Conservation (phyloP, 2,329 filamentous ascomycete genomes). For the Hypoxylon sp. region DNA sequence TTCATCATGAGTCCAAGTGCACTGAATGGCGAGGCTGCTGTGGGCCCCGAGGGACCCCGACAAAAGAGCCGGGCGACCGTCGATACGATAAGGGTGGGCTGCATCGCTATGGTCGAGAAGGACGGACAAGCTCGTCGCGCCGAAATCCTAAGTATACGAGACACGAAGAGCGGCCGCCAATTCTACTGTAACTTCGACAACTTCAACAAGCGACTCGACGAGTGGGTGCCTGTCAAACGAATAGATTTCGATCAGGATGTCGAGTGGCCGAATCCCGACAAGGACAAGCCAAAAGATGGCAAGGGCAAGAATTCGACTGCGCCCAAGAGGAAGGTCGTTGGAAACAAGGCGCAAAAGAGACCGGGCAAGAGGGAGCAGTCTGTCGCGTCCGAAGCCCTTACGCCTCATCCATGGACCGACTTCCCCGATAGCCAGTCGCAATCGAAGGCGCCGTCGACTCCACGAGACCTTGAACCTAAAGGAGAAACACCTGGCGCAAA, state of each 20-base stretch:
- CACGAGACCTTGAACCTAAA: constrained; percentile 63
- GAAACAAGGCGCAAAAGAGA: constrained; percentile 72
- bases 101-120: constrained; percentile 73
- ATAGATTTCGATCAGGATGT: constrained; percentile 93
- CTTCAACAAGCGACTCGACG: constrained; percentile 89
- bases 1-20: constrained; percentile 69
- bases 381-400: constrained; percentile 66
- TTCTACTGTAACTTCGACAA: constrained; percentile 99
- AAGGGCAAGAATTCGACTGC: constrained; percentile 81
- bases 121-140: constrained; percentile 91
- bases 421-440: constrained; percentile 64
- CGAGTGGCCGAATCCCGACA: constrained; percentile 95
- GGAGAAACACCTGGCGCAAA: constrained; percentile 62
- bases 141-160: constrained; percentile 95
- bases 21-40: constrained; percentile 66
- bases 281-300: constrained; percentile 79
- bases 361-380: constrained; percentile 70
- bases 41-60: constrained; percentile 70
- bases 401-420: constrained; percentile 69
- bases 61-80: constrained; percentile 88
- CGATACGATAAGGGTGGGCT: constrained; percentile 78
- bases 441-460: constrained; percentile 61
- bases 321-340: constrained; percentile 67
- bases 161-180: constrained; percentile 87
- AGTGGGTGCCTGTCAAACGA: constrained; percentile 88